Conservation (phyloP, 148 eudicot species). For the Limonium bicolor region DNA sequence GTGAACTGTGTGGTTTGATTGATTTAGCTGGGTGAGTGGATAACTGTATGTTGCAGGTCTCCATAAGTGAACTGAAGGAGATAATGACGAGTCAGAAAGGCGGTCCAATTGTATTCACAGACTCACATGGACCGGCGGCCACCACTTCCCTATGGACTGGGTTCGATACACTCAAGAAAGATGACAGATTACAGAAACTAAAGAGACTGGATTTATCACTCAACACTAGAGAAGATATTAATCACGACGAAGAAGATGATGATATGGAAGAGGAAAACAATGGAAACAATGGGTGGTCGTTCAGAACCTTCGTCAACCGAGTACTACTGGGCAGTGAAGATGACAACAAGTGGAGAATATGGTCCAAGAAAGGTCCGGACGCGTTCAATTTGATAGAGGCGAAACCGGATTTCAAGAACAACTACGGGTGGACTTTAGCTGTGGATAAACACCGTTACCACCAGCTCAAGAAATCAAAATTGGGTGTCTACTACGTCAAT, state of each 20-base stretch:
- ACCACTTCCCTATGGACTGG: constrained; percentile 36
- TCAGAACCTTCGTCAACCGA: too few relatives aligned
- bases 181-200: constrained; percentile 28
- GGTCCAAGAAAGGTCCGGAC: constrained; percentile 24
- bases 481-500: constrained; percentile 59
- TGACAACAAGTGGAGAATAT: too few relatives aligned
- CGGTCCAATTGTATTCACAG: constrained; percentile 51
- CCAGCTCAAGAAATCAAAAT: constrained; percentile 40
- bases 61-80: constrained; percentile 26
- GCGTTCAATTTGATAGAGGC: constrained; percentile 47
- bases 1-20: too few relatives aligned
- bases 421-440: constrained; percentile 63
- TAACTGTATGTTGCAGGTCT: too few relatives aligned
- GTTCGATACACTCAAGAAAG: constrained; percentile 26
- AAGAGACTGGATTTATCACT: constrained; percentile 23
- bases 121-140: constrained; percentile 35
- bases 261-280: too few relatives aligned
- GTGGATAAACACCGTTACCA: constrained; percentile 36
- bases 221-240: constrained; percentile 4
- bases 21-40: too few relatives aligned
- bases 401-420: constrained; percentile 44
- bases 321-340: too few relatives aligned
- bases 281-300: too few relatives aligned
- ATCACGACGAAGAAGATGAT: neutral
- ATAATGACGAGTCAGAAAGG: constrained; percentile 30